Conservation (phyloP, 2,329 filamentous ascomycete species). For the Monosporascus sp. region DNA sequence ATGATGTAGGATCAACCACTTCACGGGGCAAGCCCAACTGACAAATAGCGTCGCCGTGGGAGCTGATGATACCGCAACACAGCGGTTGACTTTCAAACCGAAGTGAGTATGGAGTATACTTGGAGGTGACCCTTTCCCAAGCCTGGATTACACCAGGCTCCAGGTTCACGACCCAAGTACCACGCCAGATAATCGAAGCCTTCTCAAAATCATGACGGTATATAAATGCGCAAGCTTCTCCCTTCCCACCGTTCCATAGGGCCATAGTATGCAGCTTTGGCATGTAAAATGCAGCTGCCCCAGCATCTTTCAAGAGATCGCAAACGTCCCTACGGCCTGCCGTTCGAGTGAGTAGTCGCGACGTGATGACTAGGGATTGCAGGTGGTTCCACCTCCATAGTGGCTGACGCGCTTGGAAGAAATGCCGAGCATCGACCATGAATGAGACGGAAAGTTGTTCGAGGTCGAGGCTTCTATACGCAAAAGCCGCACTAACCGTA, state of each 20-base stretch:
- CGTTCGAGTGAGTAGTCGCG: conserved; percentile 16
- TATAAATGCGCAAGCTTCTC: conserved; percentile 28
- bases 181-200: conserved; percentile 26
- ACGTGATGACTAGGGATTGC: conserved; percentile 29
- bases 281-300: conserved; percentile 20
- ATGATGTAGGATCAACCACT: conserved; percentile 26
- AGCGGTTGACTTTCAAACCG: conserved; percentile 17
- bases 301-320: conserved; percentile 18
- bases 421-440: conserved; percentile 22
- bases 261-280: conserved; percentile 25
- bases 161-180: conserved; percentile 27
- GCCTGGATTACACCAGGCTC: conserved; percentile 19
- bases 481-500: conserved; percentile 15
- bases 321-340: conserved; percentile 11
- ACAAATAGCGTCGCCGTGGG: conserved; percentile 27
- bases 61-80: conserved; percentile 13
- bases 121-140: conserved; percentile 17
- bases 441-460: conserved; percentile 25
- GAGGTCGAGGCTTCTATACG: conserved; percentile 19
- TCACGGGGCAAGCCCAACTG: conserved; percentile 24
- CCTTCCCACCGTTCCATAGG: conserved; percentile 28
- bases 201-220: conserved; percentile 17
- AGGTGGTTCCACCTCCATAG: conserved; percentile 24
- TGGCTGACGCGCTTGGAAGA: conserved; percentile 19
- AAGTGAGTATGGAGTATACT: conserved; percentile 12